phyloP scores from a whole-genome alignment of 768 basidiomycete genomes.

The Trametes sanguinea region DNA sequence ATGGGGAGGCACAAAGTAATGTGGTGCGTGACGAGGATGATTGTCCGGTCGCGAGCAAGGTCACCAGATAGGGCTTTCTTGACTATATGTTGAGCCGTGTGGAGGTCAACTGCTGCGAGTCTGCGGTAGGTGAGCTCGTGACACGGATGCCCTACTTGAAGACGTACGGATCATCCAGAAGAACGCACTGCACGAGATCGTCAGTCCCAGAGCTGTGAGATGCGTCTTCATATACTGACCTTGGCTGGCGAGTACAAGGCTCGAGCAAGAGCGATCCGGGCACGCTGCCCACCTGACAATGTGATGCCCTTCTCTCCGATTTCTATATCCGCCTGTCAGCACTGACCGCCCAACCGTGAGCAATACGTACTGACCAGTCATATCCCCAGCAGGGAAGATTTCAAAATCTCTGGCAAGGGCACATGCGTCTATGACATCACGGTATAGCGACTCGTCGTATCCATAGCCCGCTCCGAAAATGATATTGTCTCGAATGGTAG shows the following conservation, averaged over 20 bases:
- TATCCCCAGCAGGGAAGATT: constrained; percentile 74
- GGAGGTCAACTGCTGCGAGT: constrained; percentile 75
- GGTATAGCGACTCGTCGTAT: constrained; percentile 64
- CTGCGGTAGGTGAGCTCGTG: constrained; percentile 34
- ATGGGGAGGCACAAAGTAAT: constrained; percentile 69
- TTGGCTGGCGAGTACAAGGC: constrained; percentile 75
- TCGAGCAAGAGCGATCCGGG: constrained; percentile 74
- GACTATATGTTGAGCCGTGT: constrained; percentile 73
- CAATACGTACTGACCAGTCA: constrained; percentile 53
- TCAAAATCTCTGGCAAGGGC: constrained; percentile 70
- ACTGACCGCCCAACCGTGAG: neutral
- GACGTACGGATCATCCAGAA: constrained; percentile 73
- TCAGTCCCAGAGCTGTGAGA: neutral
- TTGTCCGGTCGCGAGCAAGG: constrained; percentile 64
- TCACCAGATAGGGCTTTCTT: constrained; percentile 61
- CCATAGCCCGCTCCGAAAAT: constrained; percentile 65
- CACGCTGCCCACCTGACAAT: constrained; percentile 72
- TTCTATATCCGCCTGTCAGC: constrained; percentile 39
- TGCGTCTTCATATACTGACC: constrained; percentile 33
- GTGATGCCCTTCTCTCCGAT: constrained; percentile 84
- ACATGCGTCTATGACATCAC: constrained; percentile 71
- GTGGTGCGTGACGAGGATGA: constrained; percentile 85
- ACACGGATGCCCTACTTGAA: neutral
- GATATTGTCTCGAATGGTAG: constrained; percentile 81
- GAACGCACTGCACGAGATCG: constrained; percentile 44